These are phyloP conservation scores for Beauveria asiatica DNA, from an alignment of 2,329 filamentous ascomycete genomes.

Conservation along the genomic window DNA sequence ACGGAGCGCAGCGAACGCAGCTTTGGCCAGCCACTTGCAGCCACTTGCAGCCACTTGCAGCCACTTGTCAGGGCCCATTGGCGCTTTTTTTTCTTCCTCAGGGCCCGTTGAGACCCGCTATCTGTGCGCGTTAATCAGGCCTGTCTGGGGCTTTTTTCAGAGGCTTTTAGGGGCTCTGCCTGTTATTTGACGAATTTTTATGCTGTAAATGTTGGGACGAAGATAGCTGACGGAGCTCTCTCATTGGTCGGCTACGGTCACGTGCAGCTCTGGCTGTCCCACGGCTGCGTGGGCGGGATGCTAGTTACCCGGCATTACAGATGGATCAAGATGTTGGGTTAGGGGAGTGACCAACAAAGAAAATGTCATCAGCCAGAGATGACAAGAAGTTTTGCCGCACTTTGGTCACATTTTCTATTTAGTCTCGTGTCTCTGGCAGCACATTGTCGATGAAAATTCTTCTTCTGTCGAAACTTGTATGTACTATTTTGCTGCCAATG, in stretches of 20 bases:
- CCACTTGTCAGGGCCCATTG: background rate
- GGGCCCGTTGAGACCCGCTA: background rate
- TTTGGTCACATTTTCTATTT: too few species aligned
- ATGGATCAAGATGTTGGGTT: slow-evolving; percentile 10
- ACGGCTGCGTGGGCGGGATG: background rate
- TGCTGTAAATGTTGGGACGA: slow-evolving; percentile 11
- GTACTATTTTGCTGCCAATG: too few species aligned
- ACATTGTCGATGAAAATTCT: too few species aligned
- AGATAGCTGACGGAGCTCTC: background rate
- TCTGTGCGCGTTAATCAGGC: background rate
- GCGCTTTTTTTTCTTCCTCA: background rate
- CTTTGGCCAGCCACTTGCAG: background rate
- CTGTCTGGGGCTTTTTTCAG: background rate
- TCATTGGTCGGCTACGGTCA: background rate
- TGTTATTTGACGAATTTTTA: background rate
- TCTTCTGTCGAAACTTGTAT: too few species aligned
- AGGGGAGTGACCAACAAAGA: background rate
- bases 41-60: background rate
- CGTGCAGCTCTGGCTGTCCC: background rate
- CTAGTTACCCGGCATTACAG: slow-evolving; percentile 1
- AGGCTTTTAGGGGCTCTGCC: background rate
- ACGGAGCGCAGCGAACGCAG: slow-evolving; percentile 12
- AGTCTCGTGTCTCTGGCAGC: too few species aligned
- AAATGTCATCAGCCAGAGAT: background rate
- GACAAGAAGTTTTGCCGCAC: too few species aligned